Conservation (phyloP, 139 green algal species). For the Chlorella sp. region DNA sequence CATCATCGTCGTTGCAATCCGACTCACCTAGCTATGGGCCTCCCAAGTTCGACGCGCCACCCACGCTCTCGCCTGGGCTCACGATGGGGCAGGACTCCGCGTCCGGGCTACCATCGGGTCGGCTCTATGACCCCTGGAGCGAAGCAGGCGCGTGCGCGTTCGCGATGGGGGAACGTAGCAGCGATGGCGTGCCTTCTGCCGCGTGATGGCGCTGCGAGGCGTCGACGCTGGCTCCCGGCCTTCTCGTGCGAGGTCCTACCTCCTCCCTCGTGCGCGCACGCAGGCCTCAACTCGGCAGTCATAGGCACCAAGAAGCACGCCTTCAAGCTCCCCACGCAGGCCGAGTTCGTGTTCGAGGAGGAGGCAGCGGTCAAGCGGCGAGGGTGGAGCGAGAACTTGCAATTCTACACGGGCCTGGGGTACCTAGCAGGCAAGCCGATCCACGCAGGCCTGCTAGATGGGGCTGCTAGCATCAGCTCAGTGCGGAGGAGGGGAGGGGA, state of each 20-base stretch:
- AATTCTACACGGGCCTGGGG: conserved; percentile 83
- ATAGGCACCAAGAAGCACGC: conserved; percentile 21
- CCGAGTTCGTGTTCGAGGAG: conserved; percentile 87
- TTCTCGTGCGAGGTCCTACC: background rate
- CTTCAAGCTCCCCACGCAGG: conserved; percentile 61
- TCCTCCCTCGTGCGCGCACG: conserved; percentile 2
- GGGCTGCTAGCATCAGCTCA: too few species aligned
- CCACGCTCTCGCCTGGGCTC: background rate
- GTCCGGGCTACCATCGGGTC: background rate
- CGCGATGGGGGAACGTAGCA: too few species aligned
- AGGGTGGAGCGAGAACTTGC: conserved; percentile 82
- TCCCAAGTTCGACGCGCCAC: background rate
- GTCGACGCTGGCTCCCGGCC: background rate
- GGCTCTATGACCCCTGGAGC: background rate
- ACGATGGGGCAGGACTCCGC: background rate
- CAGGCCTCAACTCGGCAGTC: conserved; percentile 7
- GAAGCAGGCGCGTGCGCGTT: too few species aligned
- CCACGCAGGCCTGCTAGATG: too few species aligned
- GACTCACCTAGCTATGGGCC: background rate
- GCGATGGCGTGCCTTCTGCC: too few species aligned
- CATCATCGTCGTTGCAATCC: background rate
- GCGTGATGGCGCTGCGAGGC: background rate
- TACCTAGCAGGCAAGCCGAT: conserved; percentile 72
- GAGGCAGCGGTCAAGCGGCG: conserved; percentile 64
- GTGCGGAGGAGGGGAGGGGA: too few species aligned